Evolutionary conservation across 306 rosid genomes (phyloP), one percentile per base, ranked within the genome.

Genomic region (Medicago arabica): DNA sequence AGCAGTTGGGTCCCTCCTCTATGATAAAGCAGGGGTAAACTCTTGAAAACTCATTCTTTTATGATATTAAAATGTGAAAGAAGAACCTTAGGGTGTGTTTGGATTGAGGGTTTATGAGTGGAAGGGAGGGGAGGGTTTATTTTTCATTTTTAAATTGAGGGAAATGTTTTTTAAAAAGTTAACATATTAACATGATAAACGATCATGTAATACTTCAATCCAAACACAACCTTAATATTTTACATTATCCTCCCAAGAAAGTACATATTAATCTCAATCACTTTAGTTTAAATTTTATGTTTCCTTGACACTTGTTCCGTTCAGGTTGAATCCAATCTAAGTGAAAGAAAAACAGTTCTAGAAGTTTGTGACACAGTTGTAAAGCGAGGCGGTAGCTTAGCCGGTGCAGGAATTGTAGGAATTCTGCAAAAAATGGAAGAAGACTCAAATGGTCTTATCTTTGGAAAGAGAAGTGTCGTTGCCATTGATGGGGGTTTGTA

Each of bases 391-490:
- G 96, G 98, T 2, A 88, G 91, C 71, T 79, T 94, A 83, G 97
- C 96, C 3, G 98, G 98, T 63, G 98, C 98, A 14, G 98, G 98
- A 67, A 86, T 94, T 44, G 97, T 94, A 14, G 98, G 95, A 40
- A 83, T 94, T 72, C 85, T 94, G 79, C 88, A 87, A 17, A 94
- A 94, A 84, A 87, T 94, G 91, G 98, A 91, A 77, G 88, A 90
- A 74, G 91, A 91, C 21, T 82, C 88, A 13, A 72, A 76, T 76
- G 96, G 87, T 46, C 16, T 81, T 21, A 68, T 88, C 62, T 86
- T 85, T 77, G 89, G 94, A n/a, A 94, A 88, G 79, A 88, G 97
- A 82, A 86, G 85, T 12, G 98, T 92, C 39, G 98, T 94, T 66
- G 98, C 97, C 3, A 86, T 94, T 74, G 98, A 94, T 85, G 98